Evolutionary conservation across 228 moss, liverwort and hornwort genomes (phyloP), one percentile per base, ranked within the genome.

Genomic region (Sphagnum magellanicum): DNA sequence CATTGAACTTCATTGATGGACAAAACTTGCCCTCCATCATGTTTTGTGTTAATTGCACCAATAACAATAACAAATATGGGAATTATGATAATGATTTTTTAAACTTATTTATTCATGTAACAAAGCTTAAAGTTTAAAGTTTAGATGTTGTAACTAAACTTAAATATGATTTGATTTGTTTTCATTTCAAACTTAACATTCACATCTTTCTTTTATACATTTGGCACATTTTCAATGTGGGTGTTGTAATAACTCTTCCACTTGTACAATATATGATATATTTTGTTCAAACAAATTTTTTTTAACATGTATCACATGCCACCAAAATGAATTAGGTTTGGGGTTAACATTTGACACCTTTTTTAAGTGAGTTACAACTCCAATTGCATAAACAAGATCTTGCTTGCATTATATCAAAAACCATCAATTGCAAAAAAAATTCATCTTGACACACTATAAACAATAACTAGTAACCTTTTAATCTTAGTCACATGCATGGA

Each of bases 1-100:
- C 88, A 89, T 93, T 97, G 87, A 65, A 98, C 84, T 79, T 98
- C 97, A 52, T 91, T 93, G 68, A 93, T 88, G 71, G 87, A 98
- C 97, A 98, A 70, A 98, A 84, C 73, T 98, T 98, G 51, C 93
- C 93, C 79, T 98, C 97, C 97, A 98, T 98, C 93, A 98, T 83
- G 76, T 89, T 98, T 74, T 98, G 97, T 58, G 97, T 98, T 75
- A 98, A 72, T 75, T 93, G 97, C 61, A 98, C 83, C 76, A 98
- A 79, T 58, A 98, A 80, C 97, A 98, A 93, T 74, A 98, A 87
- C 73, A 98, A 89, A 76, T 98, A 93, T 66, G 97, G 97, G 97
- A 61, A 98, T 90, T 70, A 98, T 81, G 69, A 93, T 98, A 49
- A 98, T 83, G 52, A 84, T 81, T 75, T 91, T 98, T 64, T 91